Percentiles rank a stretch among this genome's conserved stretches.
These are phyloP conservation scores for Kregervanrija delftensis DNA, from an alignment of 805 yeast genomes.

Conservation along the genomic window DNA sequence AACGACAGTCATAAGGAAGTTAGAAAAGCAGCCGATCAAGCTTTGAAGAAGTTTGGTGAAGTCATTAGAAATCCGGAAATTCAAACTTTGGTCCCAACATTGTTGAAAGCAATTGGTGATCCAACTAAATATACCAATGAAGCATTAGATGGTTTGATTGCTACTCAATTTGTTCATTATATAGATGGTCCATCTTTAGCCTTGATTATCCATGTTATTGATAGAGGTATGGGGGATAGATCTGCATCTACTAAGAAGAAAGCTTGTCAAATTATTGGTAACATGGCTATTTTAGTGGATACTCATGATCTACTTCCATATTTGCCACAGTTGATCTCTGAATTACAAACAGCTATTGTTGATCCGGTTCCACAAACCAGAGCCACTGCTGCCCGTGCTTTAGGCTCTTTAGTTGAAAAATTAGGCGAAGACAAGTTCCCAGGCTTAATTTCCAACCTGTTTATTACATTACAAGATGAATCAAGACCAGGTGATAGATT, in stretches of 20 bases:
- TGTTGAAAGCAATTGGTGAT: conserved; percentile 91
- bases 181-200: conserved; percentile 98
- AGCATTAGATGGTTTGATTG: conserved; percentile 78
- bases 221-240: conserved; percentile 91
- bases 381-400: conserved; percentile 95
- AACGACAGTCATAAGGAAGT: conserved; percentile 97
- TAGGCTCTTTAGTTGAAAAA: conserved; percentile 93
- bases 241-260: conserved; percentile 89
- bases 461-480: conserved; percentile 72
- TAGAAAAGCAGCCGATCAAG: conserved; percentile 85
- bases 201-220: conserved; percentile 86
- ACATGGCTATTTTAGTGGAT: conserved; percentile 95
- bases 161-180: conserved; percentile 93
- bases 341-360: conserved; percentile 90
- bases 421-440: conserved; percentile 97
- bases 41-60: conserved; percentile 89
- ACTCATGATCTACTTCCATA: conserved; percentile 81
- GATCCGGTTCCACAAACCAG: conserved; percentile 97
- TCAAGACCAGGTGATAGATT: conserved; percentile 80
- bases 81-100: conserved; percentile 78
- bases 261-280: conserved; percentile 97
- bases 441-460: conserved; percentile 71
- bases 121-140: conserved; percentile 86
- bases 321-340: conserved; percentile 66
- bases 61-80: conserved; percentile 97